Base-by-base conservation (phyloP, 2,329 filamentous ascomycete species). In the Lecanicillium sp. region DNA sequence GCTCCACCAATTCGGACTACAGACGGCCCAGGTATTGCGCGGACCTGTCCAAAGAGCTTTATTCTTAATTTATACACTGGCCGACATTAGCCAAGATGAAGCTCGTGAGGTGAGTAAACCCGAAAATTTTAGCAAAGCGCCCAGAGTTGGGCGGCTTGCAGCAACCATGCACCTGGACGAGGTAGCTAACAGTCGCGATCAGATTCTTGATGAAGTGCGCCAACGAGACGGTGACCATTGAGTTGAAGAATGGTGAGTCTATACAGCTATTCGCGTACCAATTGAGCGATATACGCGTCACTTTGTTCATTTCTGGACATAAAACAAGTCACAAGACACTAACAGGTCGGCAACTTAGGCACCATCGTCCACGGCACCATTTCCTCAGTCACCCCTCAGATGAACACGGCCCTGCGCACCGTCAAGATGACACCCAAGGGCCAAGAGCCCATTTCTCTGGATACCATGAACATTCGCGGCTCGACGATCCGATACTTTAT, bases 181-280 rank as follows among this genome's bases (percentile, higher is more conserved):
- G 12, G 38, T 32, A 39, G 45, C 54, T 58, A 48, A 58, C 51
- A 37, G 32, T 42, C 36, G 44, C 47, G 38, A 45, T 43, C 63
- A 96, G 92, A 63, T 98, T 98, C 65, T 73, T 98, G 53, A 96
- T 96, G 90, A 98, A 98, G 74, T 96, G 90, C 66, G 81, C 85
- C 65, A 96, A 95, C 65, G 92, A 98, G 71, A 95, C 92, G 55
- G 92, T 96, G 55, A 96, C 90, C 32, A 85, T 98, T 63, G 92
- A 98, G 67, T 74, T 98, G 51, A 98, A 98, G 67, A 96, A 96
- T 77, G 92, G 89, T 92, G 71, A 33, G 62, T 52, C 32, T 9
- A 9, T 22, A 31, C 20, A 11, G 31, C 42, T 19, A 28, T 29
- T 33, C n/a, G 20, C 31, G n/a, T 25, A 25, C 14, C 15, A 17